phyloP scores from a whole-genome alignment of 169 alveolate species.

The Plasmodium berghei region DNA sequence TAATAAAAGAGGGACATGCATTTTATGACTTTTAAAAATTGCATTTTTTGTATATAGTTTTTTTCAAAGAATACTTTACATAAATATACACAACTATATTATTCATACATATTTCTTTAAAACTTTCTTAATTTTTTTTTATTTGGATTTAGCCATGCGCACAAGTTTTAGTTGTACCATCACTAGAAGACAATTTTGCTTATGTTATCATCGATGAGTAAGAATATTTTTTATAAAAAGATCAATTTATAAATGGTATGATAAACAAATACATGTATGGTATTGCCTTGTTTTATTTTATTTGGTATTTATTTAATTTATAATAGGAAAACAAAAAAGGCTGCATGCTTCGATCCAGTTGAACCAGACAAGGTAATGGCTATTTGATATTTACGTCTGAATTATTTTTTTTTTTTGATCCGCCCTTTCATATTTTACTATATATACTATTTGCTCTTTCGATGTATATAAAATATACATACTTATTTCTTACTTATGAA shows the following conservation, averaged over 20 bases:
- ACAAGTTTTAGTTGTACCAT: conserved; percentile 46
- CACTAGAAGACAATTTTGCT: conserved; percentile 41
- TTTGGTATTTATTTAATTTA: too few species aligned
- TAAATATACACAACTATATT: too few species aligned
- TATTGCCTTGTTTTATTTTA: too few species aligned
- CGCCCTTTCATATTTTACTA: neutral
- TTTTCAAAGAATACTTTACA: too few species aligned
- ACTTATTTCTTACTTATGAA: neutral
- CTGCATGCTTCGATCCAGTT: conserved; percentile 87
- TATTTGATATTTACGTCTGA: neutral
- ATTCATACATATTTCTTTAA: too few species aligned
- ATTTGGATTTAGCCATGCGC: conserved; percentile 43
- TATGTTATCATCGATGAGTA: conserved; percentile 62
- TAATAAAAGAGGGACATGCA: neutral
- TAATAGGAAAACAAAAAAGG: conserved; percentile 77
- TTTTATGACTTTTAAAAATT: neutral
- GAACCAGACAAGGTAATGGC: conserved; percentile 80
- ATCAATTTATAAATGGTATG: neutral
- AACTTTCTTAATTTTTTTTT: neutral
- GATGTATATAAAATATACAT: neutral
- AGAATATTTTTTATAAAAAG: neutral
- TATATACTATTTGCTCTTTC: neutral
- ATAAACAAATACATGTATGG: neutral
- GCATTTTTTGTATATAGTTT: too few species aligned
- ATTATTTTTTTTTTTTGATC: neutral